Percentiles rank a stretch among this genome's conserved stretches.
These are phyloP conservation scores for Penicillium thymicola DNA, from an alignment of 2,329 filamentous ascomycete species.

Conservation along the genomic window DNA sequence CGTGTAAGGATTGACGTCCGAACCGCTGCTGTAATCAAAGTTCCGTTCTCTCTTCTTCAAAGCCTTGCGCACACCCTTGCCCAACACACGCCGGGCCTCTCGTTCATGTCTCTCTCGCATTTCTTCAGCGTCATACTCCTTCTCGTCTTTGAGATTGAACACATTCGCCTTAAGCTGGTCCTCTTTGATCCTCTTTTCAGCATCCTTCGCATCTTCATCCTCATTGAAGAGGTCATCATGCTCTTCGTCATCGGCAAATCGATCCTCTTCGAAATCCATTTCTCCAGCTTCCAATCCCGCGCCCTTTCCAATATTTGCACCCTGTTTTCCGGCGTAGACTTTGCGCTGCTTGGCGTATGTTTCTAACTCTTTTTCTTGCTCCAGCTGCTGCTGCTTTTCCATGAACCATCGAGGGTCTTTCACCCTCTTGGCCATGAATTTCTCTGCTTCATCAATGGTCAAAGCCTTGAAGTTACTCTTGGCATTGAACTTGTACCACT, in stretches of 20 bases:
- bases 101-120: constrained; percentile 62
- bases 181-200: constrained; percentile 68
- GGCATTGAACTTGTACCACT: constrained; percentile 72
- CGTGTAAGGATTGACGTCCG: constrained; percentile 56
- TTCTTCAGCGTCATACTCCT: constrained; percentile 66
- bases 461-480: constrained; percentile 66
- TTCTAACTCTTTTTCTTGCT: constrained; percentile 58
- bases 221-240: constrained; percentile 72
- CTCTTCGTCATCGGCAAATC: constrained; percentile 87
- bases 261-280: constrained; percentile 66
- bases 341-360: constrained; percentile 49
- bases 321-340: constrained; percentile 46
- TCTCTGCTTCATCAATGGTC: constrained; percentile 80
- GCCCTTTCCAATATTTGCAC: constrained; percentile 40
- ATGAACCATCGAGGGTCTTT: constrained; percentile 79
- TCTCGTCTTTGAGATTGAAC: constrained; percentile 73
- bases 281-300: constrained; percentile 60
- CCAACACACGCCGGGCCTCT: constrained; percentile 65
- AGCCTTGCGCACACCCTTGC: constrained; percentile 75
- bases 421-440: constrained; percentile 73
- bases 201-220: constrained; percentile 74
- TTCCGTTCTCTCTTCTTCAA: constrained; percentile 83
- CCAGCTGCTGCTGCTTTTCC: constrained; percentile 53
- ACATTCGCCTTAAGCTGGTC: constrained; percentile 85
- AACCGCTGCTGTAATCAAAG: constrained; percentile 76